Evolutionary conservation across 768 basidiomycete species (phyloP).

Genomic region (Xerocomellus chrysenteron): DNA sequence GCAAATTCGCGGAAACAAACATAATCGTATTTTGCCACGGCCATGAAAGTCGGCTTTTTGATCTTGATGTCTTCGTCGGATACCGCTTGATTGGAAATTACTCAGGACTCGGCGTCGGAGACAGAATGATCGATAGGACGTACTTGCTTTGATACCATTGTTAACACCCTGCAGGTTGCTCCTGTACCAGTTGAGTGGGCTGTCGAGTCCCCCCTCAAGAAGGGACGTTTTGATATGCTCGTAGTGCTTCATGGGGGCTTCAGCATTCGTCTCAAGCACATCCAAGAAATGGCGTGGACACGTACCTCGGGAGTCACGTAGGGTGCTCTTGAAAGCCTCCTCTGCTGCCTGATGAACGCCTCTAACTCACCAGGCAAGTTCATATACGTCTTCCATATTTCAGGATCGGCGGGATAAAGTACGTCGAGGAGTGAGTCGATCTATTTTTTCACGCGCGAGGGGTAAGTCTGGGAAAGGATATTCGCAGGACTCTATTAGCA

Average conservation of each 20-base stretch:
- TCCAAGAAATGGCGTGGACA: not conserved
- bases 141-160: conserved; percentile 29
- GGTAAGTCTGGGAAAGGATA: not conserved
- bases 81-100: conserved; percentile 13
- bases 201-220: conserved; percentile 31
- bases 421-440: conserved; percentile 41
- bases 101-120: not conserved
- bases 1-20: conserved; percentile 31
- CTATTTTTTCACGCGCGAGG: conserved; percentile 15
- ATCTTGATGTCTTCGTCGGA: conserved; percentile 28
- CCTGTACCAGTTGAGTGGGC: conserved; percentile 40
- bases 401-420: conserved; percentile 34
- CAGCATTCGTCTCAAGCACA: not conserved
- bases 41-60: conserved; percentile 39
- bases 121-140: not conserved
- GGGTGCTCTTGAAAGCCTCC: conserved; percentile 20
- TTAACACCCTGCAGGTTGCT: conserved; percentile 29
- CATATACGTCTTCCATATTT: conserved; percentile 36
- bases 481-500: not conserved
- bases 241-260: conserved; percentile 23
- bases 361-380: conserved; percentile 37
- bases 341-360: conserved; percentile 25
- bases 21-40: conserved; percentile 34
- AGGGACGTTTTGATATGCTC: conserved; percentile 30
- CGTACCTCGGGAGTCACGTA: conserved; percentile 37